These are phyloP conservation scores for Eimeria falciformis DNA, from an alignment of 169 alveolate species.

Conservation along the genomic window DNA sequence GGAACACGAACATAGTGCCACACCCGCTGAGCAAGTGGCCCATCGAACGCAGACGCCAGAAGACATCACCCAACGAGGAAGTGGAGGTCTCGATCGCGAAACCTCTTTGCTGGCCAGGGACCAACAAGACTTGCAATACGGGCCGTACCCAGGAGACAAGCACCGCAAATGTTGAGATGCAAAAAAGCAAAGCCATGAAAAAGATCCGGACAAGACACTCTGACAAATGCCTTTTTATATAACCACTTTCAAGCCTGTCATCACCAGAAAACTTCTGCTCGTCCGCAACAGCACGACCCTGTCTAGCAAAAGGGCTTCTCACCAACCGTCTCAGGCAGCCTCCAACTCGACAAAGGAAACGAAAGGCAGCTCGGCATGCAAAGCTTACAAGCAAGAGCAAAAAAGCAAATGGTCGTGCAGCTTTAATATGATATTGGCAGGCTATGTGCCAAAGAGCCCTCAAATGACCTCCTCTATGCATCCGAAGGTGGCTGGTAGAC, in stretches of 20 bases:
- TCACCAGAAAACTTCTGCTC: not conserved
- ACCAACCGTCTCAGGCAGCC: not conserved
- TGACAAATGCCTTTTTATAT: not conserved
- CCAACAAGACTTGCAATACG: conserved; percentile 27
- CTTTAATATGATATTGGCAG: not conserved
- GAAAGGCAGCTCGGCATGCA: too few relatives aligned
- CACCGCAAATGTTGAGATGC: conserved; percentile 7
- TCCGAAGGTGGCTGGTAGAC: not conserved
- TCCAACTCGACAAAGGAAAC: not conserved
- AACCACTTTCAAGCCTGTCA: not conserved
- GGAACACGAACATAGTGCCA: conserved; percentile 33
- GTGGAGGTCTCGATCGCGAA: conserved; percentile 38
- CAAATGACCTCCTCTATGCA: not conserved
- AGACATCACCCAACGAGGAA: conserved; percentile 39
- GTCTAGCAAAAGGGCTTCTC: not conserved
- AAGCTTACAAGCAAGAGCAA: not conserved
- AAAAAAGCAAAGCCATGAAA: conserved; percentile 6
- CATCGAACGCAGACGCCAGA: conserved; percentile 29
- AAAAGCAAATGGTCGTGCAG: not conserved
- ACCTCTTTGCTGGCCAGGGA: conserved; percentile 55
- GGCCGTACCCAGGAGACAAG: conserved; percentile 66
- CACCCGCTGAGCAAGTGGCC: conserved; percentile 28
- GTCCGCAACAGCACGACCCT: not conserved
- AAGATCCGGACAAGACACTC: conserved; percentile 30
- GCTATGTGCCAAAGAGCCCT: not conserved